Evolutionary conservation across 495 filamentous ascomycete genomes (phyloP).

Genomic region (Aspergillus funiculosus): DNA sequence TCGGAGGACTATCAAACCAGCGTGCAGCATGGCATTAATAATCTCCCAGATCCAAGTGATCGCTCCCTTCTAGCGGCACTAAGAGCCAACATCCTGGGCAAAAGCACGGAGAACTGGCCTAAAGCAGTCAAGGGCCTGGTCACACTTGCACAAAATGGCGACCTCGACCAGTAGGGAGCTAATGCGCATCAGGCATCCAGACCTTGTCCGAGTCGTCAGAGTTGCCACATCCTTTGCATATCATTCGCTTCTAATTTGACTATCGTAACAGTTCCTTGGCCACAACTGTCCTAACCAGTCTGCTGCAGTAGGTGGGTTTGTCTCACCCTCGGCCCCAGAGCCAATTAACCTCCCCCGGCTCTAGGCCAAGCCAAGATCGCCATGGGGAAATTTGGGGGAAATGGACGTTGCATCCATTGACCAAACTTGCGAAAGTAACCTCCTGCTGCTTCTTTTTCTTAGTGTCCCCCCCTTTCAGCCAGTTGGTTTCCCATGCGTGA

Average conservation of each 20-base stretch:
- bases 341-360: conserved; percentile 8
- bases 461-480: background rate
- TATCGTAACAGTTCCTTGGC: background rate
- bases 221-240: background rate
- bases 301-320: background rate
- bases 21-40: background rate
- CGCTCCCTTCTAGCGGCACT: conserved; percentile 2
- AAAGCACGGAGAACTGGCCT: conserved; percentile 14
- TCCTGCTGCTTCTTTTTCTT: background rate
- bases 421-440: background rate
- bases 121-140: conserved; percentile 6
- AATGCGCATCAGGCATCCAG: background rate
- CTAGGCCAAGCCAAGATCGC: conserved; percentile 9
- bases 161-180: conserved; percentile 13
- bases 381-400: conserved; percentile 21
- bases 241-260: conserved; percentile 1
- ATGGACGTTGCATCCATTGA: conserved; percentile 4
- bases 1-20: background rate
- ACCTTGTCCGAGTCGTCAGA: background rate
- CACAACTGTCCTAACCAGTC: background rate
- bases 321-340: conserved; percentile 9
- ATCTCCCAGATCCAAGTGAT: background rate
- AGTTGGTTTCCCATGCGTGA: no score
- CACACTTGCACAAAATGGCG: conserved; percentile 7
- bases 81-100: background rate